Base-by-base conservation (phyloP, 495 filamentous ascomycete species). In the Pyronema domesticum region DNA sequence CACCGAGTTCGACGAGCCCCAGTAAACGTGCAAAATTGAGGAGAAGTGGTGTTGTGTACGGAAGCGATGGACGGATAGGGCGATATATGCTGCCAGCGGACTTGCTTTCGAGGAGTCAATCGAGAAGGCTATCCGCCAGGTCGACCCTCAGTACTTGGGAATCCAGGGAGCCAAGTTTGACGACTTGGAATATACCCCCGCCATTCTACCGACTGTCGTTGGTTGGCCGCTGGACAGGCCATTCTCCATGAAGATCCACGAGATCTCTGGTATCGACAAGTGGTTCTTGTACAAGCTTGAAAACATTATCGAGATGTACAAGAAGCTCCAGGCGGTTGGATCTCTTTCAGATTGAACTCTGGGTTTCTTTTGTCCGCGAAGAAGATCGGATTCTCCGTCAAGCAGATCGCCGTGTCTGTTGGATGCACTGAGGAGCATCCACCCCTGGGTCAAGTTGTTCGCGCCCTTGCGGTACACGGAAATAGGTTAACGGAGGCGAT, bases 101-200 rank as follows among this genome's bases (percentile, higher is more conserved):
- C 79, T 91, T 66, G 95, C 91, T 39, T 98, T 94, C 60, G 91
- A 98, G 69, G 89, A 98, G 71, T 94, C 86, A n/a, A 89, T 98
- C 68, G 91, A 98, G 69, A 98, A 98, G 71, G 89, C 89, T 58
- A 89, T 94, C 63, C 82, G 89, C 45, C 87, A 94, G 72, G 89
- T 98, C 55, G 89, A 98, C 67, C 89, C 89, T 53, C 78, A 76
- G 57, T 98, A 82, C 68, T 67, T 89, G 57, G 89, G 89, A 59
- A 89, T 98, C 72, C 91, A 98, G 74, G 89, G 89, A 54, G 91
- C 82, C 63, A 78, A 89, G 61, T 98, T 95, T 63, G 87, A 94
- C 15, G 77, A 95, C 62, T 76, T 98, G 19, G 91, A 98, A 88
- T 49, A 83, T 81, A n/a, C 55, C 80, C 95, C 42, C 72, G 78